Evolutionary conservation across 1,284 basidiomycete species (phyloP), one percentile per base, ranked within the genome.

Genomic region (Pseudomicrostroma phylloplanum): DNA sequence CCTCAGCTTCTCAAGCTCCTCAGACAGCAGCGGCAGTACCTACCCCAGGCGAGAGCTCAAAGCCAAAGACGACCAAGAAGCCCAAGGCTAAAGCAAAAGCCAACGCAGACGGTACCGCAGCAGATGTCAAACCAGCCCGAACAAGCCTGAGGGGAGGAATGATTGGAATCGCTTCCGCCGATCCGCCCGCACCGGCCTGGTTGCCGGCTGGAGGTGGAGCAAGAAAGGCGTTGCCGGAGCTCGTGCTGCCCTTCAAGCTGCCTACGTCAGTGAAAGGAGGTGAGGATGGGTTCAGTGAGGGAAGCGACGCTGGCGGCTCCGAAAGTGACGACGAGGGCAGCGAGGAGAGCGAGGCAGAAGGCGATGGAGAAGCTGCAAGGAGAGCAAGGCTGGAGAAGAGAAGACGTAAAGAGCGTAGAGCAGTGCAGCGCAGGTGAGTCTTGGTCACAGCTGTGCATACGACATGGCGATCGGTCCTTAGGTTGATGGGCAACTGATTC

Each of bases 151-250:
- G 13, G 7, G 51, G 51, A 17, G 51, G 51, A 2, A 19, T 23
- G 13, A 54, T 54, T 25, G 51, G 51, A 19, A 54, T 25, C 6
- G 13, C 51, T 7, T 54, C 51, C 3, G 2, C 15, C 26, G 21
- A 54, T 54, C 51, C 51, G 13, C 51, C 51, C 25, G 21, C 21
- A 6, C 51, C 51, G 21, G 51, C 21, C 8, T 54, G 51, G 51
- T 25, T 54, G 13, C 21, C 13, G 4, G 51, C 51, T 23, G 51
- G 51, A 19, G 51, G 51, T 2, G 51, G 51, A 15, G 13, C n/a
- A 6, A 21, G 51, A 15, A 21, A 26, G 21, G 26, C 17, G 6
- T 25, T 19, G 26, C 51, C 51, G 2, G 51, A 54, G 51, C 15
- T 19, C 3, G 25, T 54, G 21, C 13, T 54, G 21, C 51, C 51